phyloP scores from a whole-genome alignment of 257 asterid species.

The Verbena officinalis region DNA sequence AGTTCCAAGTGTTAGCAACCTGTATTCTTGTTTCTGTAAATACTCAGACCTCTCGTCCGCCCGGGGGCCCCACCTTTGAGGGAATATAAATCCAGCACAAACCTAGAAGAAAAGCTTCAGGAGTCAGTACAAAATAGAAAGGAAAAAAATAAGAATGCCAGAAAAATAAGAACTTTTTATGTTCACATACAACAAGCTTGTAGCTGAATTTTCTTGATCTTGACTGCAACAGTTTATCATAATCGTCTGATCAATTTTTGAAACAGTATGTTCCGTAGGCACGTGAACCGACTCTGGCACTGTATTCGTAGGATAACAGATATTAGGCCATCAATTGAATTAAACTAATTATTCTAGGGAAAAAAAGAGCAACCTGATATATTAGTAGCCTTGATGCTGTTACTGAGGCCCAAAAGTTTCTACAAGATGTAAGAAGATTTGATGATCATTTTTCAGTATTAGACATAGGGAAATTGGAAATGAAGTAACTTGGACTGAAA shows the following conservation, averaged over 20 bases:
- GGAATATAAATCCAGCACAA: slow-evolving; percentile 61
- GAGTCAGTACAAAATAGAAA: slow-evolving; percentile 31
- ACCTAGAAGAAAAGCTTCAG: slow-evolving; percentile 42
- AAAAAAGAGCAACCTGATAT: slow-evolving; percentile 41
- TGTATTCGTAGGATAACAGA: slow-evolving; percentile 33
- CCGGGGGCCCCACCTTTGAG: slow-evolving; percentile 84
- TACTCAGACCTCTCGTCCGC: slow-evolving; percentile 69
- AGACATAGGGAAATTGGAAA: neutral
- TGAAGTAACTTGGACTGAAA: neutral
- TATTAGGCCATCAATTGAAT: neutral
- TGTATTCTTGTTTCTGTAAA: slow-evolving; percentile 30
- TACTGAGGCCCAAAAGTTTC: slow-evolving; percentile 57
- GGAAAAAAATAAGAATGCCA: too few relatives aligned
- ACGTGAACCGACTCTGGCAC: slow-evolving; percentile 45
- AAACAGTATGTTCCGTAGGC: slow-evolving; percentile 44
- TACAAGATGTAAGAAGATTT: slow-evolving; percentile 30
- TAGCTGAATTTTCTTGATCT: slow-evolving; percentile 35
- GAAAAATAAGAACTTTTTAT: neutral
- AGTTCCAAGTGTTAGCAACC: slow-evolving; percentile 37
- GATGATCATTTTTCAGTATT: slow-evolving; percentile 3
- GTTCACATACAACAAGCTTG: slow-evolving; percentile 56
- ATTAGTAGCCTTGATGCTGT: slow-evolving; percentile 28
- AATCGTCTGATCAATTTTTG: slow-evolving; percentile 57
- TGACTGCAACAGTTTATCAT: slow-evolving; percentile 38
- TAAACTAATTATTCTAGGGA: neutral